Evolutionary conservation across 2,329 filamentous ascomycete species (phyloP).

Genomic region (Sclerotinia nivalis): DNA sequence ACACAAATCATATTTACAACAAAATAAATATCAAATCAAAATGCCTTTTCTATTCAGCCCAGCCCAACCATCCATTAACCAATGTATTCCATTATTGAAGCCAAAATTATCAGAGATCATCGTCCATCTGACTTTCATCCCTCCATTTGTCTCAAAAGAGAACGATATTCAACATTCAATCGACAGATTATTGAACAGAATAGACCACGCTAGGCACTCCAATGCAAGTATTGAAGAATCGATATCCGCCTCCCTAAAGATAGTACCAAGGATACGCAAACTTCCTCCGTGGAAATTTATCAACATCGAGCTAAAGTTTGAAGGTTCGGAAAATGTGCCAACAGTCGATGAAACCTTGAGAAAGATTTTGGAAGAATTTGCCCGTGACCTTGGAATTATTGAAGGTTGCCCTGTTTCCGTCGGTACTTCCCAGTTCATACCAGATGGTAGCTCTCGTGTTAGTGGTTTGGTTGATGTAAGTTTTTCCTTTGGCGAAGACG

Average conservation of each 20-base stretch:
- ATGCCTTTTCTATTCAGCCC: neutral
- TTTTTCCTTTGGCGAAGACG: neutral
- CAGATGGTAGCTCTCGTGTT: neutral
- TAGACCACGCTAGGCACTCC: neutral
- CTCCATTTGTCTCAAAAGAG: neutral
- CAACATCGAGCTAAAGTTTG: conserved; percentile 3
- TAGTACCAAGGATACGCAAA: neutral
- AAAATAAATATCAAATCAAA: neutral
- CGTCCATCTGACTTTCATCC: neutral
- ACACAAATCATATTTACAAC: neutral
- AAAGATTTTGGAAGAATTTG: neutral
- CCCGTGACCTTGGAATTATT: neutral
- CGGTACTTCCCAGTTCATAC: neutral
- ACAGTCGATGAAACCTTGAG: neutral
- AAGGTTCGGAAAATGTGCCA: neutral
- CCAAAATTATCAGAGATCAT: conserved; percentile 6
- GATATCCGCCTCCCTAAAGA: neutral
- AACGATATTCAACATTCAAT: neutral
- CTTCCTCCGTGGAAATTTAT: conserved; percentile 15
- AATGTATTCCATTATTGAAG: neutral
- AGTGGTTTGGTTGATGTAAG: neutral
- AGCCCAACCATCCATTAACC: neutral
- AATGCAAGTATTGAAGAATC: neutral
- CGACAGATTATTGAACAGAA: neutral
- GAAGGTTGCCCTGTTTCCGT: neutral